Evolutionary conservation across 345 rosid species (phyloP).

Genomic region (Syzygium grande): DNA sequence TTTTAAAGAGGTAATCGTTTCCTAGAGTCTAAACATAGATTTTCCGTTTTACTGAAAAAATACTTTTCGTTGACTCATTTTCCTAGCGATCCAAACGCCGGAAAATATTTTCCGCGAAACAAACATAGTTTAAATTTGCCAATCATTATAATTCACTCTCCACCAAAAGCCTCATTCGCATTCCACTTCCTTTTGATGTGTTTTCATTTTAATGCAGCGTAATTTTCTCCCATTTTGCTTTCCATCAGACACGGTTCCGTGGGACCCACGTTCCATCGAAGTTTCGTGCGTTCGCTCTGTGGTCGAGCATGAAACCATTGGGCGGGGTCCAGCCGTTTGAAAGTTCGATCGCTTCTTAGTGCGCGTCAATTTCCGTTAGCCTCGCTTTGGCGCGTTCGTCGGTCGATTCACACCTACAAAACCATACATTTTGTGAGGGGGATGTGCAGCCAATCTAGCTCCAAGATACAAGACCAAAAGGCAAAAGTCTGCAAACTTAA

Average conservation of each 20-base stretch:
- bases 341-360: not conserved
- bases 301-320: not conserved
- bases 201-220: accelerated
- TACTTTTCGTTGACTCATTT: no score
- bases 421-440: not conserved
- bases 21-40: no score
- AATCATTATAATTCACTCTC: not conserved
- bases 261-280: no score
- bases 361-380: not conserved
- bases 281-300: no score
- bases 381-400: not conserved
- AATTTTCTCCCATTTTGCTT: not conserved
- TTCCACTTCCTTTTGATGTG: accelerated
- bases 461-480: not conserved
- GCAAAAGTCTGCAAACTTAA: not conserved
- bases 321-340: accelerated
- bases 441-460: not conserved
- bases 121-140: not conserved
- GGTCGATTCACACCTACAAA: not conserved
- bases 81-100: no score
- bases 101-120: no score
- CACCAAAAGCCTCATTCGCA: not conserved
- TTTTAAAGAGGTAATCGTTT: no score
- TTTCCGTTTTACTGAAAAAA: no score
- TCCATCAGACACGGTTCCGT: no score